A percentile compares a stretch with the other conserved stretches of the same genome.
Conservation (phyloP, 805 yeast species). For the Pachysolen tannophilus region DNA sequence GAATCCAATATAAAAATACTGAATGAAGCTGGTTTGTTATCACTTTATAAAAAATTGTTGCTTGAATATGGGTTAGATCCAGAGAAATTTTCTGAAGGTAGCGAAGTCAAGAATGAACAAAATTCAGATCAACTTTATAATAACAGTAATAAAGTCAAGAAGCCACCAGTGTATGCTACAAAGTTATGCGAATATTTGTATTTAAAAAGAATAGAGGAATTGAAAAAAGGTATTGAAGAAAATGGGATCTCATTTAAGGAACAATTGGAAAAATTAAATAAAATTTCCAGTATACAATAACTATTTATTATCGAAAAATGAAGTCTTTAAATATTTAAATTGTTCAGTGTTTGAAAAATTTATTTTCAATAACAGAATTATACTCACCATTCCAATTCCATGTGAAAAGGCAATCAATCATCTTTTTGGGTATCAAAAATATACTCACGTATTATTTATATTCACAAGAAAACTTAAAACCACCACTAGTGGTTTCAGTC, state of each 20-base stretch:
- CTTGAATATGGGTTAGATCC: too few species aligned
- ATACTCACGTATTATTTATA: too few species aligned
- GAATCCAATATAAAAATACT: conserved; percentile 14
- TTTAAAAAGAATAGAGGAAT: conserved; percentile 14
- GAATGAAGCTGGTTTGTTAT: conserved; percentile 11
- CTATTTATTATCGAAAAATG: neutral
- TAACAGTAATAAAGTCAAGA: conserved; percentile 9
- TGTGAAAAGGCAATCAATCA: too few species aligned
- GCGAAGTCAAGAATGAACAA: too few species aligned
- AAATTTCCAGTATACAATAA: too few species aligned
- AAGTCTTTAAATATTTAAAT: neutral
- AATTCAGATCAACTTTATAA: conserved; percentile 6
- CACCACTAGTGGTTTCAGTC: too few species aligned
- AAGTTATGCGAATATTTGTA: conserved; percentile 17
- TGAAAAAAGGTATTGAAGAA: conserved; percentile 11
- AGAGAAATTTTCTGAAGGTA: too few species aligned
- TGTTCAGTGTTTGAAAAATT: conserved; percentile 1
- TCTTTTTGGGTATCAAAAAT: too few species aligned
- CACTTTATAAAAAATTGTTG: too few species aligned
- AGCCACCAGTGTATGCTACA: conserved; percentile 14
- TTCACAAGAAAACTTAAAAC: too few species aligned
- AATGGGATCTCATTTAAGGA: conserved; percentile 12
- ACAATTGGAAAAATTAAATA: conserved; percentile 4
- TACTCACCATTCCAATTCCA: too few species aligned
- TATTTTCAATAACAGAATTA: neutral